These are phyloP conservation scores for Mucor saturninus DNA, from an alignment of 371 early-diverging fungal genomes.

Conservation along the genomic window DNA sequence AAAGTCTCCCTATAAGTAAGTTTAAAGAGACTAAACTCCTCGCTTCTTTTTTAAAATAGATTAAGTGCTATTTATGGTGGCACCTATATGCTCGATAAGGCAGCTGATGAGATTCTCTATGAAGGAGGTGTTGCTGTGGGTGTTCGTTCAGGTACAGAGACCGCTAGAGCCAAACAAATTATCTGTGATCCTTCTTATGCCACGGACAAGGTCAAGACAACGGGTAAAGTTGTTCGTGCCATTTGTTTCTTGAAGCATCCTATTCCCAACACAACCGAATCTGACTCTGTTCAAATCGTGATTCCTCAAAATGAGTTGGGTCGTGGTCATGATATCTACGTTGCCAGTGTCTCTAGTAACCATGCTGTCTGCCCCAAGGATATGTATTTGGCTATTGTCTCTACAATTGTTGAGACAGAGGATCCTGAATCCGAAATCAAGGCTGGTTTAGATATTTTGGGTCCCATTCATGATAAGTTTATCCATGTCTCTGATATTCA, in stretches of 20 bases:
- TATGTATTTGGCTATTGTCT: conserved; percentile 93
- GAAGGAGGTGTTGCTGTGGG: conserved; percentile 88
- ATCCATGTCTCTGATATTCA: conserved; percentile 80
- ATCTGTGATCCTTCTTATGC: conserved; percentile 98
- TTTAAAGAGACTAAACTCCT: not conserved
- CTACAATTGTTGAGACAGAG: conserved; percentile 90
- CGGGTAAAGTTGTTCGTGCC: conserved; percentile 91
- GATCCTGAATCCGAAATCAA: conserved; percentile 90
- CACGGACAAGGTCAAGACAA: conserved; percentile 72
- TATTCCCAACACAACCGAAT: conserved; percentile 88
- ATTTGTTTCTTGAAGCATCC: conserved; percentile 94
- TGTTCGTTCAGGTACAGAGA: conserved; percentile 86
- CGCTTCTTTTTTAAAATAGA: conserved; percentile 27
- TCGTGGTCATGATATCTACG: conserved; percentile 93
- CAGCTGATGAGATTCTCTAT: conserved; percentile 90
- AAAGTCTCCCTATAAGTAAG: not conserved
- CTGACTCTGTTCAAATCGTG: conserved; percentile 93
- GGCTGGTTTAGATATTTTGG: conserved; percentile 87
- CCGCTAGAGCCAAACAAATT: conserved; percentile 83
- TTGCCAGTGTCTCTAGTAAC: conserved; percentile 87
- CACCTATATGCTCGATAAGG: conserved; percentile 96
- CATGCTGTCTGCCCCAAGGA: conserved; percentile 92
- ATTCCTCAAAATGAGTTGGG: conserved; percentile 95
- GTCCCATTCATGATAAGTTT: conserved; percentile 92
- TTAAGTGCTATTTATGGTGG: conserved; percentile 97